Percentiles rank a stretch among this genome's conserved stretches.
Conservation (phyloP, 768 basidiomycete genomes). For the Termitomyces sp. region DNA sequence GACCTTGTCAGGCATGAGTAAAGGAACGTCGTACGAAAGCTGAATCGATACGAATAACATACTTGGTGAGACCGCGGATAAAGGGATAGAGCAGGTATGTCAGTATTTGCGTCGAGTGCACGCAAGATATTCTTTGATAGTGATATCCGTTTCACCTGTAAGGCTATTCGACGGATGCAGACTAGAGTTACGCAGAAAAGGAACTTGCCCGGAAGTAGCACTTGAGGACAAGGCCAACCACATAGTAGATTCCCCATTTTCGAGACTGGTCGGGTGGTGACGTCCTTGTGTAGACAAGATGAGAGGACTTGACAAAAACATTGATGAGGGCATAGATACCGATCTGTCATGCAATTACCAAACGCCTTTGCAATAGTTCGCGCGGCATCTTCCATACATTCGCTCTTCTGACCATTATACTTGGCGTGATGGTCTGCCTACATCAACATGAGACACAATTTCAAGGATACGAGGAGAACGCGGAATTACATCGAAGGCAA, state of each 20-base stretch:
- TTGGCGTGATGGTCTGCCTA: slow-evolving; percentile 65
- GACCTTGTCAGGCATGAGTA: slow-evolving; percentile 50
- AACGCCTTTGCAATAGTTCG: slow-evolving; percentile 87
- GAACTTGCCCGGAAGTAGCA: slow-evolving; percentile 85
- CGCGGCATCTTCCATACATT: slow-evolving; percentile 85
- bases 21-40: neutral
- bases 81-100: slow-evolving; percentile 71
- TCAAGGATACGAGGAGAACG: neutral
- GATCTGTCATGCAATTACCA: slow-evolving; percentile 82
- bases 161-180: neutral
- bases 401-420: slow-evolving; percentile 51
- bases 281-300: slow-evolving; percentile 34
- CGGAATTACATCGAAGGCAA: slow-evolving; percentile 73
- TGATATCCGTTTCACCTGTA: slow-evolving; percentile 85
- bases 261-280: slow-evolving; percentile 73
- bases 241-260: slow-evolving; percentile 91
- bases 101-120: slow-evolving; percentile 80
- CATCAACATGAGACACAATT: neutral
- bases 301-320: neutral
- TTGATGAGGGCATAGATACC: slow-evolving; percentile 20
- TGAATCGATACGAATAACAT: slow-evolving; percentile 10
- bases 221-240: slow-evolving; percentile 88
- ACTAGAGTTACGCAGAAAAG: slow-evolving; percentile 3
- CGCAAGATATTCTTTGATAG: slow-evolving; percentile 90
- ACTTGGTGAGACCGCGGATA: slow-evolving; percentile 90